A percentile compares a stretch with the other conserved stretches of the same genome.
Evolutionary conservation across 495 filamentous ascomycete species (phyloP).

Genomic region (Penicillium canariense): DNA sequence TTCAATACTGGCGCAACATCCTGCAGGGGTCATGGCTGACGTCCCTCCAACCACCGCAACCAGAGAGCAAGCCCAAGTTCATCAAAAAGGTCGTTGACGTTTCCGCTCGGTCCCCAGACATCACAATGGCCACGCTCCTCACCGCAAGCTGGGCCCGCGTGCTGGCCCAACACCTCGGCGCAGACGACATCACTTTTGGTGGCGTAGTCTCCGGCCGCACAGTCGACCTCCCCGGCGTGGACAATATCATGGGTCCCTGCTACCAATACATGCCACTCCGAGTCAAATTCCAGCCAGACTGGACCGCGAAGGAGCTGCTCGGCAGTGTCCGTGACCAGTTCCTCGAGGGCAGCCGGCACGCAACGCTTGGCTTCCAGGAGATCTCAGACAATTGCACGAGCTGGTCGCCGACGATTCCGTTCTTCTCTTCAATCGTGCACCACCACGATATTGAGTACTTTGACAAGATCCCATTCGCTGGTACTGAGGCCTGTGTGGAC

Average conservation of each 20-base stretch:
- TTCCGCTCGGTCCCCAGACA: slow-evolving; percentile 25
- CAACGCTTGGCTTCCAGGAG: slow-evolving; percentile 22
- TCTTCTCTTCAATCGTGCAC: slow-evolving; percentile 24
- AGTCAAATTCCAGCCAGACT: slow-evolving; percentile 21
- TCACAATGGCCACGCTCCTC: slow-evolving; percentile 54
- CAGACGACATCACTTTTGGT: slow-evolving; percentile 56
- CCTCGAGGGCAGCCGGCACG: slow-evolving; percentile 18
- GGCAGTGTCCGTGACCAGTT: slow-evolving; percentile 19
- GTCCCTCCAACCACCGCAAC: slow-evolving; percentile 33
- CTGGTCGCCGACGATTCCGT: slow-evolving; percentile 15
- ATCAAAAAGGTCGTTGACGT: slow-evolving; percentile 31
- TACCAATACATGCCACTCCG: slow-evolving; percentile 30
- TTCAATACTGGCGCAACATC: slow-evolving; percentile 48
- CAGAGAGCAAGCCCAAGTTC: slow-evolving; percentile 31
- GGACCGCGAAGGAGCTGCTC: slow-evolving; percentile 28
- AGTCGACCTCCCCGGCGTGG: slow-evolving; percentile 37
- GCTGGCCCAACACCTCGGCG: slow-evolving; percentile 46
- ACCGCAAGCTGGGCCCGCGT: slow-evolving; percentile 58
- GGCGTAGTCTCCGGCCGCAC: slow-evolving; percentile 49
- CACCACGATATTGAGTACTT: slow-evolving; percentile 30
- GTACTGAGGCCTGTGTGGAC: slow-evolving; percentile 8
- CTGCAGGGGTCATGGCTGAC: slow-evolving; percentile 49
- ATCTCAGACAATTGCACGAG: slow-evolving; percentile 22
- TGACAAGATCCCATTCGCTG: slow-evolving; percentile 31
- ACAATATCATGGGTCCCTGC: slow-evolving; percentile 41